These are phyloP conservation scores for Sclerotinia minor DNA, from an alignment of 2,329 filamentous ascomycete genomes.

Conservation along the genomic window DNA sequence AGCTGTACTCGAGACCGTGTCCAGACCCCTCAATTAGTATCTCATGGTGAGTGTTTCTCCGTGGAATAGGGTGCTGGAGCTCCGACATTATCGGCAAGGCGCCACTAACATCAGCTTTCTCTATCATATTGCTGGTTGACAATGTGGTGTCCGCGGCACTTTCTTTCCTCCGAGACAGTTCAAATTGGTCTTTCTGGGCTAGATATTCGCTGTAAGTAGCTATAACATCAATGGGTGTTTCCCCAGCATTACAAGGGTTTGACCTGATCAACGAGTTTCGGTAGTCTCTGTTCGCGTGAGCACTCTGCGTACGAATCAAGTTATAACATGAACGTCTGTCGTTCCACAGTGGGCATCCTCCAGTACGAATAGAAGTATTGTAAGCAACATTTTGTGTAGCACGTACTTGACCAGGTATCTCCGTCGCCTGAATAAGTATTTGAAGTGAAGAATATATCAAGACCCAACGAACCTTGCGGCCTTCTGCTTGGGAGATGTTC, in stretches of 20 bases:
- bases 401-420: slow-evolving; percentile 60
- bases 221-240: slow-evolving; percentile 44
- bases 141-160: slow-evolving; percentile 28
- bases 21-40: slow-evolving; percentile 56
- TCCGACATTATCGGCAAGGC: slow-evolving; percentile 34
- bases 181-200: slow-evolving; percentile 40
- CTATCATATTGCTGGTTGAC: slow-evolving; percentile 35
- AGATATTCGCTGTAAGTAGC: slow-evolving; percentile 57
- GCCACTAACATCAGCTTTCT: slow-evolving; percentile 42
- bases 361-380: slow-evolving; percentile 41
- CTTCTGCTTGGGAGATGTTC: slow-evolving; percentile 62
- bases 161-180: slow-evolving; percentile 18
- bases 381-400: slow-evolving; percentile 60
- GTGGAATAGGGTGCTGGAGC: slow-evolving; percentile 34
- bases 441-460: slow-evolving; percentile 73
- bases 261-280: not conserved
- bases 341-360: slow-evolving; percentile 38
- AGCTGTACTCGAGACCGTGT: slow-evolving; percentile 44
- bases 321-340: slow-evolving; percentile 30
- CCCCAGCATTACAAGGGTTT: slow-evolving; percentile 4
- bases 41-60: slow-evolving; percentile 47
- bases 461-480: slow-evolving; percentile 76
- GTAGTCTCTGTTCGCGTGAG: slow-evolving; percentile 31
- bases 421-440: slow-evolving; percentile 64
- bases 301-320: slow-evolving; percentile 30